These are phyloP conservation scores for Cercospora zeina DNA, from an alignment of 2,329 filamentous ascomycete species.

Conservation along the genomic window DNA sequence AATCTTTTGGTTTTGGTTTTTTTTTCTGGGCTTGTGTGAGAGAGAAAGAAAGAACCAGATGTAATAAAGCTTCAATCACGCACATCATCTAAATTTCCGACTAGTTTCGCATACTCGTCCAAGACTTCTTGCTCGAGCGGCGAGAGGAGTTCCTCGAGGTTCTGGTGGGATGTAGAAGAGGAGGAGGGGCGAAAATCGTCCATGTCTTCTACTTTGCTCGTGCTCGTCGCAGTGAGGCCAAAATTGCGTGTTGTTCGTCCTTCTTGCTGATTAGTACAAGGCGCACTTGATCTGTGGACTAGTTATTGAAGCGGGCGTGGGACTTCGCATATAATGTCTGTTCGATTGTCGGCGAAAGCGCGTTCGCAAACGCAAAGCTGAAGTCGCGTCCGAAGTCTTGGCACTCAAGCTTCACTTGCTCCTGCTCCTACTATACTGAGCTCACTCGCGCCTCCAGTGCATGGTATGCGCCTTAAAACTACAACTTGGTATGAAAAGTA, in stretches of 20 bases:
- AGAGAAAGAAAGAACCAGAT: neutral
- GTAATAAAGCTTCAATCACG: slow-evolving; percentile 29
- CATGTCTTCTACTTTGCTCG: slow-evolving; percentile 6
- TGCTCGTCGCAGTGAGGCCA: neutral
- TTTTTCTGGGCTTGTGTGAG: neutral
- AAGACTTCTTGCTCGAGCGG: slow-evolving; percentile 91
- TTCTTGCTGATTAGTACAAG: neutral
- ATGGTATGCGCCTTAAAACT: too few relatives aligned
- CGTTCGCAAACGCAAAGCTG: slow-evolving; percentile 5
- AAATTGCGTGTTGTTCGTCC: neutral
- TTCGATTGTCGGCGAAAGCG: neutral
- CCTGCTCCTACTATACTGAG: too few relatives aligned
- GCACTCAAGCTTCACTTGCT: neutral
- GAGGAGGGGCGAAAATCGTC: slow-evolving; percentile 21
- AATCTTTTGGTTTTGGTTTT: too few relatives aligned
- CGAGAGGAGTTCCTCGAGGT: slow-evolving; percentile 51
- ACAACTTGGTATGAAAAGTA: too few relatives aligned
- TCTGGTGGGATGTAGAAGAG: slow-evolving; percentile 8
- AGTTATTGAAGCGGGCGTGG: neutral
- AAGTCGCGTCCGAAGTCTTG: slow-evolving; percentile 20
- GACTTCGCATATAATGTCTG: neutral
- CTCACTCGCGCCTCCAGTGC: too few relatives aligned
- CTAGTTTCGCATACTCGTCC: slow-evolving; percentile 85
- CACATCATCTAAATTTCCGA: slow-evolving; percentile 90
- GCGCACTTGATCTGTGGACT: neutral